Conservation (phyloP, 2,329 filamentous ascomycete species). For the Thelonectria olida region DNA sequence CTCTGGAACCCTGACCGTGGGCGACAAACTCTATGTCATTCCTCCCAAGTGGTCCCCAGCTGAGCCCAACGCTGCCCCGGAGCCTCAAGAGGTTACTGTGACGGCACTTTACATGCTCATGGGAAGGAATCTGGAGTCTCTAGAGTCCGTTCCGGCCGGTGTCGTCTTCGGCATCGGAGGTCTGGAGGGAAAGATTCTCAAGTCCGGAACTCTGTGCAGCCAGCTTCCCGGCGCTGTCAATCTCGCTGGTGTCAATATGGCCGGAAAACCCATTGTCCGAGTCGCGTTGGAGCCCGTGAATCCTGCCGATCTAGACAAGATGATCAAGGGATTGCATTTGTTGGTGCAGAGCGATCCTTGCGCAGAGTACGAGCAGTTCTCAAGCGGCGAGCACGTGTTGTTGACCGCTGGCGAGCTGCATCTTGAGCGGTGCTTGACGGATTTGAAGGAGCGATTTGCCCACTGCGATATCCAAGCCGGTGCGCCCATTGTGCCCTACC, state of each 20-base stretch:
- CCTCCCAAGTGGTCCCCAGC: slow-evolving; percentile 93
- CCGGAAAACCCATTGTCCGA: slow-evolving; percentile 89
- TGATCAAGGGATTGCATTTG: slow-evolving; percentile 87
- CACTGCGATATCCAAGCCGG: slow-evolving; percentile 94
- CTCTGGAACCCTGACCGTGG: slow-evolving; percentile 88
- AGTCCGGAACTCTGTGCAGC: slow-evolving; percentile 93
- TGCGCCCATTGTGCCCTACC: slow-evolving; percentile 93
- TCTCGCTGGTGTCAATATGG: slow-evolving; percentile 82
- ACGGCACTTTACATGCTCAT: slow-evolving; percentile 94
- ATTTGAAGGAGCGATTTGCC: slow-evolving; percentile 91
- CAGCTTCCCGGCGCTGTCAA: slow-evolving; percentile 88
- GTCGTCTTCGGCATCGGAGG: slow-evolving; percentile 96
- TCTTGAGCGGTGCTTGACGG: slow-evolving; percentile 91
- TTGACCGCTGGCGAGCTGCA: slow-evolving; percentile 94
- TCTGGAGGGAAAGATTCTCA: slow-evolving; percentile 91
- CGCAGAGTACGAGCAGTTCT: slow-evolving; percentile 92
- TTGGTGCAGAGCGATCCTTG: slow-evolving; percentile 96
- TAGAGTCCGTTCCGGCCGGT: slow-evolving; percentile 87
- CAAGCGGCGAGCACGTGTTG: slow-evolving; percentile 93
- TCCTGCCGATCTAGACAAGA: slow-evolving; percentile 90
- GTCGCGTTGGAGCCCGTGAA: slow-evolving; percentile 95
- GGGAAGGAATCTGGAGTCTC: slow-evolving; percentile 86
- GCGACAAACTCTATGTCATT: slow-evolving; percentile 90
- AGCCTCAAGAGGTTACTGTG: slow-evolving; percentile 84
- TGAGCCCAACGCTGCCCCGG: slow-evolving; percentile 74